Evolutionary conservation across 139 green algal species (phyloP), one percentile per base, ranked within the genome.

Genomic region (Limnomonas spitsbergensis): DNA sequence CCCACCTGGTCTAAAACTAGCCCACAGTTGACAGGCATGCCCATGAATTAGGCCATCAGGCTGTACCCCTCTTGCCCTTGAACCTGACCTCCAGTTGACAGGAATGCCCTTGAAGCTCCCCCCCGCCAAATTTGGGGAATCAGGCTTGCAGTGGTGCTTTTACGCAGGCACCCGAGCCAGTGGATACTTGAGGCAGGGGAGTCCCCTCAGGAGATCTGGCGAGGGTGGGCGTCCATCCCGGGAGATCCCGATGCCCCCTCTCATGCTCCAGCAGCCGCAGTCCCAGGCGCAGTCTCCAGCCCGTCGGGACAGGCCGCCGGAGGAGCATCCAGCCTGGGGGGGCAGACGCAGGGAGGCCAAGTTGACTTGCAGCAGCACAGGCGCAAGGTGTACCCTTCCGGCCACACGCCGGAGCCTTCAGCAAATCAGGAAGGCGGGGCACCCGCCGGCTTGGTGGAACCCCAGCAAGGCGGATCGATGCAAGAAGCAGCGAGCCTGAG

Each of bases 151-250:
- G 3, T 38, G 3, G 7, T 40, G 32, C 24, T n/a, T 53, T 42
- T 32, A n/a, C 2, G 56, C 76, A 81, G 76, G 24, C 78, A 87
- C 75, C 82, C 82, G 32, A 78, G 69, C n/a, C 40, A 69, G 32
- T 87, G 82, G 82, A 68, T 84, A 61, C 78, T 87, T 52, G 75
- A 66, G 1, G 9, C 52, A 9, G 53, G 42, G 35, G 73, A 76
- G 72, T 32, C 2, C 38, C 72, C 79, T 42, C 38, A 3, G 6
- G 26, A 54, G 20, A 38, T 20, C 35, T 40, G 20, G 54, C 1
- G 29, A 6, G 38, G 38, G 31, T 40, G 47, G 29, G 53, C 24
- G 40, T 34, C 36, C 2, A 32, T 3, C 4, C 27, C 27, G 72
- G 36, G 29, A 26, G 20, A 40, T 6, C 31, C 40, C n/a, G 4